A percentile compares a stretch with the other conserved stretches of the same genome.
These are phyloP conservation scores for Penstemon newberryi DNA, from an alignment of 257 asterid genomes.

Conservation along the genomic window DNA sequence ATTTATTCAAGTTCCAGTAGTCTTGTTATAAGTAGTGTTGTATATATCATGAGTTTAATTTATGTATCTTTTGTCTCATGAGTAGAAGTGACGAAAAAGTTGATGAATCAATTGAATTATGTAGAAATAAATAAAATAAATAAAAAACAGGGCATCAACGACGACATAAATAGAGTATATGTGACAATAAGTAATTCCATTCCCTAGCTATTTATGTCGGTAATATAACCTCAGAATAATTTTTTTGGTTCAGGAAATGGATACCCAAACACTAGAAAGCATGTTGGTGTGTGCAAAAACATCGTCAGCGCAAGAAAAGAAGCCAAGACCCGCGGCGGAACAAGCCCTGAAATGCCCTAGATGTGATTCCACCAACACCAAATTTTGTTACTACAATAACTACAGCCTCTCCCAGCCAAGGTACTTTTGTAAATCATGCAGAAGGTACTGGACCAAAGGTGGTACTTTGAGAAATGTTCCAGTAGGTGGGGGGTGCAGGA, in stretches of 20 bases:
- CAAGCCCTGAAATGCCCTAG: slow-evolving; percentile 81
- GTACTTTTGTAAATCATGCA: slow-evolving; percentile 90
- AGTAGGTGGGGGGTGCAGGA: slow-evolving; percentile 92
- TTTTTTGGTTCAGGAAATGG: slow-evolving; percentile 51
- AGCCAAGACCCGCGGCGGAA: slow-evolving; percentile 63
- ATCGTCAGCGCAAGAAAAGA: slow-evolving; percentile 54
- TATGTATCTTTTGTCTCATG: neutral
- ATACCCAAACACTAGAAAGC: slow-evolving; percentile 78
- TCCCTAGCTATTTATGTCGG: too few relatives aligned
- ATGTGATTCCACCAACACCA: slow-evolving; percentile 91
- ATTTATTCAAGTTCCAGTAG: too few relatives aligned
- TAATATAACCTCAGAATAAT: too few relatives aligned
- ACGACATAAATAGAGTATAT: too few relatives aligned
- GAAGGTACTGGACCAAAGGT: slow-evolving; percentile 97
- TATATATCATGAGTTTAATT: too few relatives aligned
- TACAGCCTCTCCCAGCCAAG: slow-evolving; percentile 95
- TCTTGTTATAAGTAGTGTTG: too few relatives aligned
- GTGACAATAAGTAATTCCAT: too few relatives aligned
- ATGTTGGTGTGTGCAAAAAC: slow-evolving; percentile 64
- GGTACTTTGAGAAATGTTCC: slow-evolving; percentile 92
- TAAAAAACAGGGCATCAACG: too few relatives aligned
- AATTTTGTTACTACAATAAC: slow-evolving; percentile 93
- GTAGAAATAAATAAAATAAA: too few relatives aligned
- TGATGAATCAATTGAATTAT: too few relatives aligned
- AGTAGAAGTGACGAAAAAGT: neutral